Evolutionary conservation across 371 early-diverging fungal species (phyloP), one percentile per base, ranked within the genome.

Genomic region (Capillidium heterosporum): DNA sequence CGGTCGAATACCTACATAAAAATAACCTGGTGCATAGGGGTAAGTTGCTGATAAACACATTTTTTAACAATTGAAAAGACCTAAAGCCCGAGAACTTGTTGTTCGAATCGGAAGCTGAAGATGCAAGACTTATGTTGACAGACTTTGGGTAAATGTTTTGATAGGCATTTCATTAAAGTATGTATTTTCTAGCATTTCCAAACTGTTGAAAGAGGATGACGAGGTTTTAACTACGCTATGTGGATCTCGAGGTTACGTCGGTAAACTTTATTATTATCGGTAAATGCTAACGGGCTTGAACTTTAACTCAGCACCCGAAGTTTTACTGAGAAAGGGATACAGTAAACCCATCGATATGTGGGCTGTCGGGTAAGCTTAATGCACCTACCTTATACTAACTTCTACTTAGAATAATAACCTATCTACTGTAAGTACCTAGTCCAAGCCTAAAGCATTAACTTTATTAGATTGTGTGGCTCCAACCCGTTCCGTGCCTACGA

Each of bases 261-360:
- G 57, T 57, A 46, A 51, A 3, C 2, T 11, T 51, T 41, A 27
- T 27, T 29, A 44, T 27, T 46, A 19, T 11, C 17, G 29, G 47
- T 46, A 44, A 41, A 32, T 26, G 31, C 42, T 56, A 24, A 49
- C 19, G 47, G 48, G 13, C 17, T 56, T 32, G 28, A 24, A 28
- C 28, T 56, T 24, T 46, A 54, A 15, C 3, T 47, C 73, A 65
- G 87, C 91, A 2, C 91, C 90, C 0, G 95, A 95, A 68, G 80
- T 91, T 17, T 64, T 94, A 32, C 63, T 67, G 39, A 71, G 77
- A 53, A 71, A 65, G 39, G 81, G 82, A 0, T 80, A 87, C 64
- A 82, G 82, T 31, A 71, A 77, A 59, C 75, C 85, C 23, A 85
- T 91, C 1, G 92, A 94, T 64, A 73, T 87, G 67, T 89, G 89